Evolutionary conservation across 768 basidiomycete species (phyloP).

Genomic region (Pleurotus pulmonarius): DNA sequence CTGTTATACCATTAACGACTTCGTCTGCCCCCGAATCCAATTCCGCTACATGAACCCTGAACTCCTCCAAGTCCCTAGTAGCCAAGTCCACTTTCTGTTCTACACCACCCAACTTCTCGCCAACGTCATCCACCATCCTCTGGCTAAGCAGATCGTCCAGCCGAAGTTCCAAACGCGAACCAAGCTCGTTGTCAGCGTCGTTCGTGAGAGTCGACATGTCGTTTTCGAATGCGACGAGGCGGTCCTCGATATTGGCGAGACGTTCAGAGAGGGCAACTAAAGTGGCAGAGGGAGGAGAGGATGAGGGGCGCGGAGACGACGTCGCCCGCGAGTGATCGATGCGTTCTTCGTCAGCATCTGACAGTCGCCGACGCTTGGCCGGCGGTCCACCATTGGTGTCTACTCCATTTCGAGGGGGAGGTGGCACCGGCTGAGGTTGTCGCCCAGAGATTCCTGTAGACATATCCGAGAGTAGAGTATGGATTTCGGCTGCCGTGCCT

Average conservation of each 20-base stretch:
- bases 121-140: neutral
- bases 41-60: neutral
- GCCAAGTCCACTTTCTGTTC: neutral
- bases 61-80: neutral
- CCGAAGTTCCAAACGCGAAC: neutral
- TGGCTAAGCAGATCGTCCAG: neutral
- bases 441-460: neutral
- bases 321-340: neutral
- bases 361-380: neutral
- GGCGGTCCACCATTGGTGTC: neutral
- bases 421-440: neutral
- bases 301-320: neutral
- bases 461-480: neutral
- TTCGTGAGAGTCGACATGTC: neutral
- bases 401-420: neutral
- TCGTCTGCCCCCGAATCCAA: neutral
- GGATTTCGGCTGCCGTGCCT: neutral
- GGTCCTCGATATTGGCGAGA: neutral
- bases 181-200: neutral
- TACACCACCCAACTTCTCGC: neutral
- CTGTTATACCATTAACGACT: neutral
- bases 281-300: neutral
- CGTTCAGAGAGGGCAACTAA: neutral
- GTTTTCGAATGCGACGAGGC: neutral
- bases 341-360: neutral